Evolutionary conservation across 1,139 yeast species (phyloP).

Genomic region (Suhomyces wounanorum): DNA sequence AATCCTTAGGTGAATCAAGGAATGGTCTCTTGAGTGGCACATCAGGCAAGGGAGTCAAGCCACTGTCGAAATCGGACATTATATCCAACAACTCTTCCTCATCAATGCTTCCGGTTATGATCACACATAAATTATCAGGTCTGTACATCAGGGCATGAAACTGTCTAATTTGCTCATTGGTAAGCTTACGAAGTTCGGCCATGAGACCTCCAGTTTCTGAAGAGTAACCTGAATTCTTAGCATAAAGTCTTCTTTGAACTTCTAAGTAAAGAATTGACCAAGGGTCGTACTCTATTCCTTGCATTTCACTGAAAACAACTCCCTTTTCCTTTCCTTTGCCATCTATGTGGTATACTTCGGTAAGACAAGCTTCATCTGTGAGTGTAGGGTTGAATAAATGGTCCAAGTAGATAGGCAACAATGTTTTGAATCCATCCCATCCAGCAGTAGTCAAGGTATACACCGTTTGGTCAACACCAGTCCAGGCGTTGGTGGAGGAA

Average conservation of each 20-base stretch:
- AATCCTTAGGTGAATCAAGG: conserved; percentile 65
- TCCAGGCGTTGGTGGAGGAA: conserved; percentile 96
- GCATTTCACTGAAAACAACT: conserved; percentile 97
- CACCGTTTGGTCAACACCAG: conserved; percentile 93
- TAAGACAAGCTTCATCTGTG: conserved; percentile 85
- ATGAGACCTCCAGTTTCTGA: conserved; percentile 95
- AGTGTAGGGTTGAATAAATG: conserved; percentile 84
- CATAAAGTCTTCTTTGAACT: conserved; percentile 63
- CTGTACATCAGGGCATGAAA: conserved; percentile 76
- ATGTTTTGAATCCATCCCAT: conserved; percentile 87
- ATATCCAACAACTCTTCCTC: conserved; percentile 65
- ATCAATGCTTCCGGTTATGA: conserved; percentile 83
- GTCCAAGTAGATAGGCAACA: conserved; percentile 88
- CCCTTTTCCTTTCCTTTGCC: conserved; percentile 93
- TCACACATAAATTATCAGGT: conserved; percentile 81
- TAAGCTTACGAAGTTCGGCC: conserved; percentile 69
- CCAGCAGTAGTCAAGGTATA: conserved; percentile 92
- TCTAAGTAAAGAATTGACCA: conserved; percentile 68
- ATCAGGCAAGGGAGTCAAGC: conserved; percentile 45
- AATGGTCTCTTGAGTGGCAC: conserved; percentile 66
- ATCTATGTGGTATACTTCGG: conserved; percentile 95
- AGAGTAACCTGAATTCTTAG: conserved; percentile 71
- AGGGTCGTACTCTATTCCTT: conserved; percentile 83
- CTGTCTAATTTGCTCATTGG: conserved; percentile 69
- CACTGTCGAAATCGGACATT: conserved; percentile 64